Evolutionary conservation across 768 basidiomycete genomes (phyloP), one percentile per base, ranked within the genome.

Genomic region (Epithele typhae): DNA sequence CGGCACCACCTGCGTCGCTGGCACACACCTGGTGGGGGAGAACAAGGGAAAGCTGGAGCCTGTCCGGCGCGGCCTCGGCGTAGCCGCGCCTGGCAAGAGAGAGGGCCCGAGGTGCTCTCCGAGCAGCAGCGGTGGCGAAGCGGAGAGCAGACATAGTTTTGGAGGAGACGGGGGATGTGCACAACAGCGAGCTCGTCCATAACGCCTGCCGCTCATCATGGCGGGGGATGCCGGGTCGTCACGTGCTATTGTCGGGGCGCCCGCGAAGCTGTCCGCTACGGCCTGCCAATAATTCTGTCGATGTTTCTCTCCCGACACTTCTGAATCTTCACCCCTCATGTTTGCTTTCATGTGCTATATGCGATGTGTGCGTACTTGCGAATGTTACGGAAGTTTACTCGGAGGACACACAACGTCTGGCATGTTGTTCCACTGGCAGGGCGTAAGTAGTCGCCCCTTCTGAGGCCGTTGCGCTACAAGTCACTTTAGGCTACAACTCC

Each of bases 1-100:
- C 41, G 33, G 38, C 21, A 45, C 45, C 11, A 48, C 39, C 39
- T n/a, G 33, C 17, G 45, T 18, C 44, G 43, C 43, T 52, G 51
- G 52, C 54, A 75, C 79, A 46, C 48, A 95, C 96, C 77, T 96
- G 84, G 71, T 98, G 94, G 43, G 96, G 96, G 48, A 99, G 82
- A 43, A 88, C 89, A 59, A 99, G 76, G 17, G 92, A 92, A 49
- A 99, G 84, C 59, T 85, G 88, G 54, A 99, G 83, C 72, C 92
- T 94, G 69, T 91, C 90, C 37, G 78, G 77, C 37, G 78, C 77
- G 40, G 77, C 87, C 65, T 95, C 95, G 41, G 95, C 95, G 67
- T 98, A 98, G 34, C 91, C 89, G 64, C 95, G 82, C 55, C 81
- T 74, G 51, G 77, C 78, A 25, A 79, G 56, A 36, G 72, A 61